Conservation (phyloP, 805 yeast species). For the Sporopachydermia lactativora region DNA sequence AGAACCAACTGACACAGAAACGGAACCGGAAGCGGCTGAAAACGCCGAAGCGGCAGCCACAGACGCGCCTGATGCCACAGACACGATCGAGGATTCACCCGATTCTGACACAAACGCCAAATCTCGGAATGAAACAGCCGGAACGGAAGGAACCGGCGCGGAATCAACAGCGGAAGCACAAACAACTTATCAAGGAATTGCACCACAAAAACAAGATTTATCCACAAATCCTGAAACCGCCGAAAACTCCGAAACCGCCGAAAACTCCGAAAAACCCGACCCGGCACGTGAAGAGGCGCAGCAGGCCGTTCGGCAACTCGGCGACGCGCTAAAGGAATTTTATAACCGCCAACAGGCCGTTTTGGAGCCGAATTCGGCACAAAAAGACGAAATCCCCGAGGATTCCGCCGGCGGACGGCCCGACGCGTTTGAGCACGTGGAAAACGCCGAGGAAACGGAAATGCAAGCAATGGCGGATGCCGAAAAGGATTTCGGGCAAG, state of each 20-base stretch:
- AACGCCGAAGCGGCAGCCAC: conserved; percentile 48
- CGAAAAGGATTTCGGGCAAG: conserved; percentile 59
- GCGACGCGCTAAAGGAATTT: conserved; percentile 84
- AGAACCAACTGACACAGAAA: conserved; percentile 44
- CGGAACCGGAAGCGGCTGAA: conserved; percentile 43
- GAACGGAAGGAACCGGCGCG: conserved; percentile 11
- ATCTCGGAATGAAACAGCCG: conserved; percentile 16
- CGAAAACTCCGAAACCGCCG: too few relatives aligned
- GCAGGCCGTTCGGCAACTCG: conserved; percentile 75
- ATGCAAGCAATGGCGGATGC: conserved; percentile 94
- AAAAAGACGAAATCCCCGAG: conserved; percentile 35
- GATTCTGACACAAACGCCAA: background rate
- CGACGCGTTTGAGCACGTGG: conserved; percentile 65
- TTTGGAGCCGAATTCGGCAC: conserved; percentile 42
- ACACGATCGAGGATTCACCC: background rate
- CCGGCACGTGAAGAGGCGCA: conserved; percentile 52
- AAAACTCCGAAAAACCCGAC: conserved; percentile 31
- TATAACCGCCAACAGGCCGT: conserved; percentile 86
- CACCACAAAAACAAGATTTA: too few relatives aligned
- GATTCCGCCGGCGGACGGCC: conserved; percentile 48
- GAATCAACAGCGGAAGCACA: conserved; percentile 29
- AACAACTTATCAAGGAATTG: too few relatives aligned
- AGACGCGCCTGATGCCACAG: conserved; percentile 48
- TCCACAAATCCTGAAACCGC: too few relatives aligned
- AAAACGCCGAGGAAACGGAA: background rate